phyloP scores from a whole-genome alignment of 768 basidiomycete species.

The Trametes meyenii region DNA sequence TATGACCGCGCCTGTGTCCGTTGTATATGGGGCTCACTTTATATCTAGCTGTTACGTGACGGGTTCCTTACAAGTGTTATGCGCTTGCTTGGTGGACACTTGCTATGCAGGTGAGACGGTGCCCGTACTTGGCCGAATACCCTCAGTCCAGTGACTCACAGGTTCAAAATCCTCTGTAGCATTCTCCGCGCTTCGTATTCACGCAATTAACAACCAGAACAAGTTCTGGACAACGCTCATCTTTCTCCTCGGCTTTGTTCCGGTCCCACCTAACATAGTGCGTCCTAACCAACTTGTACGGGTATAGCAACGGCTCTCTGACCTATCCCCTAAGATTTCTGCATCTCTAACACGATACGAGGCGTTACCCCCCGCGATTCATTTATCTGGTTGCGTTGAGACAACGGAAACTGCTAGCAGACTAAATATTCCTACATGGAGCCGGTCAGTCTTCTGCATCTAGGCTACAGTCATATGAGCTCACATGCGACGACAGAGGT shows the following conservation, averaged over 20 bases:
- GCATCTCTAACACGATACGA: neutral
- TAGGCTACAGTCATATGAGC: neutral
- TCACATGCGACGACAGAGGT: neutral
- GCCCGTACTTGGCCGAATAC: neutral
- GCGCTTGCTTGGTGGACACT: neutral
- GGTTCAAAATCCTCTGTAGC: neutral
- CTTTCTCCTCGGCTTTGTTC: neutral
- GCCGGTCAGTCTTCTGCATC: neutral
- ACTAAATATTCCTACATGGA: neutral
- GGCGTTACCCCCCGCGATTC: neutral
- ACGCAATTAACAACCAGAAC: slow-evolving; percentile 10
- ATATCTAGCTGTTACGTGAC: neutral
- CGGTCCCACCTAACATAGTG: slow-evolving; percentile 8
- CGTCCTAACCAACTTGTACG: neutral
- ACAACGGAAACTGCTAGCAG: neutral
- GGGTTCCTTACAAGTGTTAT: neutral
- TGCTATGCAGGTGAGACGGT: slow-evolving; percentile 1
- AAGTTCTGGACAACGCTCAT: slow-evolving; percentile 12
- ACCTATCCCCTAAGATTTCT: neutral
- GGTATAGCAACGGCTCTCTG: too few relatives aligned
- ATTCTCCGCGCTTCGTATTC: slow-evolving; percentile 15
- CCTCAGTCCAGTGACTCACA: neutral
- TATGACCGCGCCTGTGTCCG: neutral
- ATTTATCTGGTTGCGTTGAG: neutral
- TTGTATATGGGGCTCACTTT: neutral